A percentile compares a stretch with the other conserved stretches of the same genome.
These are phyloP conservation scores for Aspergillus hortae DNA, from an alignment of 2,329 filamentous ascomycete species.

Conservation along the genomic window DNA sequence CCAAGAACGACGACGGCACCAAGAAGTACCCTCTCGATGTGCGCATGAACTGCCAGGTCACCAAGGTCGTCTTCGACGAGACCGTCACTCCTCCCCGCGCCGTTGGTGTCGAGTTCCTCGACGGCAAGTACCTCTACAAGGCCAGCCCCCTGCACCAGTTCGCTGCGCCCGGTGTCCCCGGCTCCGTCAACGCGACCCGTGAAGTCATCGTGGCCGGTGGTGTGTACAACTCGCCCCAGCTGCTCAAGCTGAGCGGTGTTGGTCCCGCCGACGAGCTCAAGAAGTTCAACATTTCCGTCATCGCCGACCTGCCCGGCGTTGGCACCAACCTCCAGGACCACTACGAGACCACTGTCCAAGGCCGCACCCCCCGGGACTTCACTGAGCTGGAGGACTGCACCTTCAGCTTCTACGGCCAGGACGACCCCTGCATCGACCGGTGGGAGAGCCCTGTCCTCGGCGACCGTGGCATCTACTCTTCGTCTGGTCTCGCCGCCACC, in stretches of 20 bases:
- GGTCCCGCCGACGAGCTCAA: slow-evolving; percentile 54
- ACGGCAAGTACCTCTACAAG: slow-evolving; percentile 46
- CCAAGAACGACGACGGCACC: slow-evolving; percentile 20
- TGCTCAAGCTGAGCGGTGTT: slow-evolving; percentile 64
- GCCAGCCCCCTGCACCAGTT: slow-evolving; percentile 39
- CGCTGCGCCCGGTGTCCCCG: slow-evolving; percentile 27
- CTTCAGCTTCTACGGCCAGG: slow-evolving; percentile 17
- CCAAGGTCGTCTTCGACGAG: slow-evolving; percentile 45
- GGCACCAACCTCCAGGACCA: slow-evolving; percentile 64
- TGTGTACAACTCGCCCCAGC: slow-evolving; percentile 61
- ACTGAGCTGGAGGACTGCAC: slow-evolving; percentile 31
- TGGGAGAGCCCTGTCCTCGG: slow-evolving; percentile 40
- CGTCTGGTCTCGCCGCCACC: slow-evolving; percentile 54
- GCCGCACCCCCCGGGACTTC: slow-evolving; percentile 41
- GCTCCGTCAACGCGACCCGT: slow-evolving; percentile 40
- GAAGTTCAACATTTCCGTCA: slow-evolving; percentile 51
- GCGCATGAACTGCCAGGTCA: slow-evolving; percentile 46
- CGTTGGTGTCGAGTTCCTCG: slow-evolving; percentile 49
- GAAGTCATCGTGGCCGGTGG: slow-evolving; percentile 51
- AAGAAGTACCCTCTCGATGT: slow-evolving; percentile 55
- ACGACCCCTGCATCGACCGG: slow-evolving; percentile 43
- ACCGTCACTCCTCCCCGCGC: slow-evolving; percentile 38
- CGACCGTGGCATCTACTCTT: slow-evolving; percentile 42
- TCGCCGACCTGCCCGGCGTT: slow-evolving; percentile 59
- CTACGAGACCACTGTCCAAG: slow-evolving; percentile 25